Evolutionary conservation across 192 early-diverging fungal genomes (phyloP).

Genomic region (Umbelopsis sp.): DNA sequence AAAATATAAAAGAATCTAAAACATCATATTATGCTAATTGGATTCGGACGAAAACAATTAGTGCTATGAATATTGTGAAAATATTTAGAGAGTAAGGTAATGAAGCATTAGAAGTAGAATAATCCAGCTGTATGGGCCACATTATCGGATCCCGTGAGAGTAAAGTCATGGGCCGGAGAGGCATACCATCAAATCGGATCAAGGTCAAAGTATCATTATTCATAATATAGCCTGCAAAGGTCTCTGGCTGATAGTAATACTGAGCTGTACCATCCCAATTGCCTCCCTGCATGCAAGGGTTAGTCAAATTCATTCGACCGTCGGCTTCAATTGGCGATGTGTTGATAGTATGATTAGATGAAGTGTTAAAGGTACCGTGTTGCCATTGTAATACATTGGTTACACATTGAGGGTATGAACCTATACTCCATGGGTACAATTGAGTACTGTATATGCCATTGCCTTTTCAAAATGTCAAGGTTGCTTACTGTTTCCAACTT

Average conservation of each 20-base stretch:
- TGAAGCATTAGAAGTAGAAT: neutral
- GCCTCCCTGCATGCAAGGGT: slow-evolving; percentile 12
- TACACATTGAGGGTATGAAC: slow-evolving; percentile 23
- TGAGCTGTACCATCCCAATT: slow-evolving; percentile 18
- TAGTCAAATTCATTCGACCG: slow-evolving; percentile 20
- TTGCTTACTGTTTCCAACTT: slow-evolving; percentile 14
- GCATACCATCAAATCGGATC: slow-evolving; percentile 20
- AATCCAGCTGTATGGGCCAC: neutral
- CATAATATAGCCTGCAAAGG: slow-evolving; percentile 15
- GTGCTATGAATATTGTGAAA: neutral
- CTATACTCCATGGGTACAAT: neutral
- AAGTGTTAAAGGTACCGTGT: slow-evolving; percentile 19
- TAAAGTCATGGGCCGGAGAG: slow-evolving; percentile 19
- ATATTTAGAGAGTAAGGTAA: neutral
- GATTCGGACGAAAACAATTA: neutral
- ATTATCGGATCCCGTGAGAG: slow-evolving; percentile 9
- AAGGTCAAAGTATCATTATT: neutral
- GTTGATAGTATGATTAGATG: slow-evolving; percentile 17
- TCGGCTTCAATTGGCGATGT: slow-evolving; percentile 19
- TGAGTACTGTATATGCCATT: neutral
- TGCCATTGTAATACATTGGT: slow-evolving; percentile 22
- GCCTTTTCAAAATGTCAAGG: neutral
- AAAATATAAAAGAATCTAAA: neutral
- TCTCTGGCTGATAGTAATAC: slow-evolving; percentile 26
- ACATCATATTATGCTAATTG: neutral